Conservation (phyloP, 2,329 filamentous ascomycete species). For the Sporothrix dimorphospora region DNA sequence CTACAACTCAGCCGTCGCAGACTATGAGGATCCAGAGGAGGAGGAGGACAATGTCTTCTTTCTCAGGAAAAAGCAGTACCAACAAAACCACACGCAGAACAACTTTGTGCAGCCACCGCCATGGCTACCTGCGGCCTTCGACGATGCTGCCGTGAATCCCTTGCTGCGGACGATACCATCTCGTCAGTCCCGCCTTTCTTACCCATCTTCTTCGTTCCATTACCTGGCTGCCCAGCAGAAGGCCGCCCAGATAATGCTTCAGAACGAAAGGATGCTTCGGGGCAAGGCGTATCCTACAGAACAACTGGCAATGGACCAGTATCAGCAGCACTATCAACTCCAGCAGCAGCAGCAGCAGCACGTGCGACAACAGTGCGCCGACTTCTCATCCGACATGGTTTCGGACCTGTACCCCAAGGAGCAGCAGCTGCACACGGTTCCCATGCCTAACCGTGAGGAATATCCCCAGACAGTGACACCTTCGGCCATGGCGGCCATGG, state of each 20-base stretch:
- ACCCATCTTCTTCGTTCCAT: neutral
- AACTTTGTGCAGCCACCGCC: neutral
- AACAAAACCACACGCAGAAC: neutral
- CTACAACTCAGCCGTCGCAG: neutral
- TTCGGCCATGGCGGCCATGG: neutral
- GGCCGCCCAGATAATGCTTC: neutral
- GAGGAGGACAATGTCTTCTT: neutral
- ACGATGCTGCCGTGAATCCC: neutral
- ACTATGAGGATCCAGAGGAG: neutral
- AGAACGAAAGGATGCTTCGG: neutral
- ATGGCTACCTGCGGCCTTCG: neutral
- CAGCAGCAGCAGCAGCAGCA: neutral
- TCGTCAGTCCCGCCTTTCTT: neutral
- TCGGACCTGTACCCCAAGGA: neutral
- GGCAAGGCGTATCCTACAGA: neutral
- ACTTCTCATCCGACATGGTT: neutral
- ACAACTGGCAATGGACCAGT: neutral
- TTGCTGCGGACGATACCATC: neutral
- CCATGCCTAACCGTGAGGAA: neutral
- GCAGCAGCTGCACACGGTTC: neutral
- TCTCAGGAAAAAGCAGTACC: neutral
- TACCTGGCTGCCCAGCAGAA: neutral
- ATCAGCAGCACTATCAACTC: neutral
- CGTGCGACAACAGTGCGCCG: neutral
- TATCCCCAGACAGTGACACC: neutral